Evolutionary conservation across 2,329 filamentous ascomycete species (phyloP), one percentile per base, ranked within the genome.

Genomic region (Aspergillus sp.): DNA sequence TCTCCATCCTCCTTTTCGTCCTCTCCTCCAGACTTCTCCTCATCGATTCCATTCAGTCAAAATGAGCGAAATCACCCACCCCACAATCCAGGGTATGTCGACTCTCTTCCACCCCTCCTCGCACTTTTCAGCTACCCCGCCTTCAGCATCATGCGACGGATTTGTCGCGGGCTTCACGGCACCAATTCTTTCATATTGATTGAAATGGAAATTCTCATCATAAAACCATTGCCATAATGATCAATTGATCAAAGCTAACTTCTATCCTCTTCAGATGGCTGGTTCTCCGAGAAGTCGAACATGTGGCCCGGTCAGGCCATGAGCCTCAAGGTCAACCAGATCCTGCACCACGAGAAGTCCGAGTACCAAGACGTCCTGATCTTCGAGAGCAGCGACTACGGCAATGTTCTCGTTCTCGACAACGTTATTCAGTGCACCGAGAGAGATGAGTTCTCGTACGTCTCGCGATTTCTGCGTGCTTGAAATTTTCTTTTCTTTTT

Each of bases 301-400:
- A 97, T 98, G 91, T 98, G 93, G 93, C 91, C 93, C 51, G 89
- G 93, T 69, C 93, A 97, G 78, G 93, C 93, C 69, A 97, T 97
- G 91, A 96, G 88, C 59, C 85, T 95, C 68, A 90, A 88, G 74
- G 93, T 98, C 73, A 91, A 98, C 71, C 88, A 96, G 78, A 85
- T 98, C 65, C 79, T 98, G 52, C 90, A 96, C 81, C 91, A 97
- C 78, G 93, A 98, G 78, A 97, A 96, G 83, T 93, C 87, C 79
- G 78, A 95, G 78, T 98, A 96, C 78, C 93, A 98, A 75, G 93
- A 98, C 67, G 91, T 98, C 54, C 84, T 98, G 62, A 89, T 97
- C 77, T 98, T 98, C 77, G 87, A 98, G 79, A 95, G 89, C 60
- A 95, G 86, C 76, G 83, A 97, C 79, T 87, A 97, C 71, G 93